These are phyloP conservation scores for Eimeria brunetti DNA, from an alignment of 169 alveolate genomes.

Conservation along the genomic window DNA sequence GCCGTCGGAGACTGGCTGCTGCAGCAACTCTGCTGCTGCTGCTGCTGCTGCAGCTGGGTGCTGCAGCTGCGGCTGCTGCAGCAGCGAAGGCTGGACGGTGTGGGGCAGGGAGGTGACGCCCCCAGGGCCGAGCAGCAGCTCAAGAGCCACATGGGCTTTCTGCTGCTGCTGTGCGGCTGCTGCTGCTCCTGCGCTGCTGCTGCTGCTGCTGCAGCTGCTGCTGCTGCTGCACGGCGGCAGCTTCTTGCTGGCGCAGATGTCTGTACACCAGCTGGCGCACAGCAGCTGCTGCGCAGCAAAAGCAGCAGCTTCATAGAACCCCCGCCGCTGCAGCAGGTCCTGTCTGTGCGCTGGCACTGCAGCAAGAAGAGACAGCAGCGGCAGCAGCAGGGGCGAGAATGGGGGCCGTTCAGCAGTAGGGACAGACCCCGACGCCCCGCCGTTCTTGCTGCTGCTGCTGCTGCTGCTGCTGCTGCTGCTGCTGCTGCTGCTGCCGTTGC, in stretches of 20 bases:
- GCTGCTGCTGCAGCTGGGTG: constrained; percentile 22
- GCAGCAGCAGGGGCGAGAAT: constrained; percentile 42
- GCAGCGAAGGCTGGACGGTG: constrained; percentile 46
- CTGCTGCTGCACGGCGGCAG: constrained; percentile 21
- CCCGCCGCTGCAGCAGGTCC: constrained; percentile 44
- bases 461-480: too few relatives aligned
- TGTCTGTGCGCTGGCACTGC: constrained; percentile 5
- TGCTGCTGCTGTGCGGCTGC: constrained; percentile 49
- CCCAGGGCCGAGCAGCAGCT: constrained; percentile 56
- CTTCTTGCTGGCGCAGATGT: constrained; percentile 46
- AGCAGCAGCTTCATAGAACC: constrained; percentile 50
- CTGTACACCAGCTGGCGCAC: constrained; percentile 53
- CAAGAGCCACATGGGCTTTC: constrained; percentile 8
- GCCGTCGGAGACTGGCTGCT: constrained; percentile 33
- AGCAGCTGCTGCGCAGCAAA: constrained; percentile 54
- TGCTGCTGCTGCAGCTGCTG: not conserved
- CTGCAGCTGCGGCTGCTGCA: constrained; percentile 52
- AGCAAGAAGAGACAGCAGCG: constrained; percentile 56
- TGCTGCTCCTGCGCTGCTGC: not conserved
- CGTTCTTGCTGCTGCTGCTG: not conserved
- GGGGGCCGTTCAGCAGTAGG: constrained; percentile 3
- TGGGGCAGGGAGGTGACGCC: constrained; percentile 33
- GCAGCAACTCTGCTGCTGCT: constrained; percentile 30
- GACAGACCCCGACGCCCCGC: not conserved
- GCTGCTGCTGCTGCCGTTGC: too few relatives aligned